A percentile compares a stretch with the other conserved stretches of the same genome.
phyloP scores from a whole-genome alignment of 208 protist genomes.

The Crithidia brevicula region DNA sequence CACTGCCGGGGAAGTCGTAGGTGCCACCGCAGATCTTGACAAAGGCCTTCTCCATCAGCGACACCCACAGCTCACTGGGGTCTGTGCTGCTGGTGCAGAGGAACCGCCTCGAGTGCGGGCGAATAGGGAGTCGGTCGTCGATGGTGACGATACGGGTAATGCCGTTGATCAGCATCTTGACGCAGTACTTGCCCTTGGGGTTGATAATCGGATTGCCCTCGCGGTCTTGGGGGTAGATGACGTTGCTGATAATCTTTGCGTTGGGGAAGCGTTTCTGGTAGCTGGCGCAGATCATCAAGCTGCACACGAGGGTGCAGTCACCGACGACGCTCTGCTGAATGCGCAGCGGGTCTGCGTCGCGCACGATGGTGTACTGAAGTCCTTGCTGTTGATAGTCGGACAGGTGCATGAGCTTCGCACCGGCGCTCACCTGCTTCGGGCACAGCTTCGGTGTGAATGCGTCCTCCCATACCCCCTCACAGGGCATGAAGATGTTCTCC shows the following conservation, averaged over 20 bases:
- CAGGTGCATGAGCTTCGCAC: constrained; percentile 49
- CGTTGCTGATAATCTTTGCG: constrained; percentile 81
- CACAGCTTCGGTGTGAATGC: constrained; percentile 49
- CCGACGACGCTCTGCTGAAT: constrained; percentile 87
- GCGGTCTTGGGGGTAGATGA: constrained; percentile 89
- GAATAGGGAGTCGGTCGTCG: constrained; percentile 85
- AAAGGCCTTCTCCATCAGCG: constrained; percentile 89
- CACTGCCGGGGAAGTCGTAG: constrained; percentile 89
- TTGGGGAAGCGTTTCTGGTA: constrained; percentile 87
- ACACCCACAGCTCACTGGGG: constrained; percentile 71
- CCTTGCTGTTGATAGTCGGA: constrained; percentile 24
- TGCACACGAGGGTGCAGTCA: constrained; percentile 89
- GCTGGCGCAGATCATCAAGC: constrained; percentile 71
- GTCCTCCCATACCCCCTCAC: constrained; percentile 62
- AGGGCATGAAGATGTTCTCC: constrained; percentile 88
- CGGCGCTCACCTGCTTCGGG: constrained; percentile 24
- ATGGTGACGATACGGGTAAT: constrained; percentile 87
- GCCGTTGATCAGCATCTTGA: constrained; percentile 94
- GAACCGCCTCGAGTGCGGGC: constrained; percentile 35
- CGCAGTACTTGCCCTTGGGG: constrained; percentile 88
- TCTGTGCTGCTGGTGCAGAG: constrained; percentile 53
- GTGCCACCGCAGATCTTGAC: constrained; percentile 87
- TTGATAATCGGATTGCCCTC: constrained; percentile 79
- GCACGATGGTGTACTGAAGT: constrained; percentile 49
- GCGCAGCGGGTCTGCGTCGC: constrained; percentile 75